phyloP scores from a whole-genome alignment of 805 yeast species.

The Teunomyces cretensis region DNA sequence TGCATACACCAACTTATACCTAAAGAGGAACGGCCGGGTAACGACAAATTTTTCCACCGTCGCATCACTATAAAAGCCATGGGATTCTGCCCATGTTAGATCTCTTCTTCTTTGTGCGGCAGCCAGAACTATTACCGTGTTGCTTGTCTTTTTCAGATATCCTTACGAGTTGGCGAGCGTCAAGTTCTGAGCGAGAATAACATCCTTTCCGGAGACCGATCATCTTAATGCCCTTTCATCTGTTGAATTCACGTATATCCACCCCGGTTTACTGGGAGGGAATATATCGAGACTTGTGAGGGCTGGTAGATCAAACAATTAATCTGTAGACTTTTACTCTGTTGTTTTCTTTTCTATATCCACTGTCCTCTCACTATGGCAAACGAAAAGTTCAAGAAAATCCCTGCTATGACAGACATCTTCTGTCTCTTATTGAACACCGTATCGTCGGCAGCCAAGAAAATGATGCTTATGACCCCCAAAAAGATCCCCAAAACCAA shows the following conservation, averaged over 20 bases:
- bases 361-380: conserved; percentile 55
- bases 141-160: conserved; percentile 48
- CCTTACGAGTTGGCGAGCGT: conserved; percentile 52
- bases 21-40: conserved; percentile 10
- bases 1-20: background rate
- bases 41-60: conserved; percentile 5
- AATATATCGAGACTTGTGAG: conserved; percentile 29
- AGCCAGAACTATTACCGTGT: conserved; percentile 53
- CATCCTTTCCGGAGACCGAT: conserved; percentile 33
- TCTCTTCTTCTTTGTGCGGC: conserved; percentile 45
- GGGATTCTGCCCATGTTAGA: conserved; percentile 2
- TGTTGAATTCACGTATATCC: conserved; percentile 19
- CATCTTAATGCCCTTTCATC: conserved; percentile 48
- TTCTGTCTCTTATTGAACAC: conserved; percentile 61
- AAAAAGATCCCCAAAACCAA: conserved; percentile 70
- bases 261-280: conserved; percentile 3
- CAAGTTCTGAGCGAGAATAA: conserved; percentile 50
- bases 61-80: background rate
- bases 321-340: background rate
- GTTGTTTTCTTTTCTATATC: conserved; percentile 19
- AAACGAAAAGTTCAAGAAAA: conserved; percentile 64
- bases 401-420: conserved; percentile 72
- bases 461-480: conserved; percentile 64
- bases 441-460: conserved; percentile 59
- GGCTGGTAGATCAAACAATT: conserved; percentile 49